Conservation (phyloP, 2,329 filamentous ascomycete species). For the Pyrenochaeta sp. region DNA sequence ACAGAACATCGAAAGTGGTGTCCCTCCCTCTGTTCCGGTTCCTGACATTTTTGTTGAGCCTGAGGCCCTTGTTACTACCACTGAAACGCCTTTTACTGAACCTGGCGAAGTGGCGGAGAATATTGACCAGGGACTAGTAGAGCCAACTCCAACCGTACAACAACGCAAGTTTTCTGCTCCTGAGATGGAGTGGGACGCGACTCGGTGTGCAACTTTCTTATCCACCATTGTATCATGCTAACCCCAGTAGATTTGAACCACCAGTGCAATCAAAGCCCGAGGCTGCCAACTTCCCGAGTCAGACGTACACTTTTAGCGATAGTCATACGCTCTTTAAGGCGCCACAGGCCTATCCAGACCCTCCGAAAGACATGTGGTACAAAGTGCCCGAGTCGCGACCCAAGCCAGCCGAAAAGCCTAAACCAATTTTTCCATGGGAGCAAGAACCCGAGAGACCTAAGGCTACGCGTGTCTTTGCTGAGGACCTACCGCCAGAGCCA, state of each 20-base stretch:
- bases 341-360: constrained; percentile 79
- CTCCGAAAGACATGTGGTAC: constrained; percentile 89
- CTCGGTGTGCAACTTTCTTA: constrained; percentile 55
- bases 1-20: constrained; percentile 14
- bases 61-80: constrained; percentile 44
- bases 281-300: constrained; percentile 80
- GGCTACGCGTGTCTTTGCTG: constrained; percentile 71
- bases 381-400: constrained; percentile 71
- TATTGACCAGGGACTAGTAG: constrained; percentile 52
- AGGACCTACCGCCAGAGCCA: constrained; percentile 56
- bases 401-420: constrained; percentile 66
- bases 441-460: constrained; percentile 68
- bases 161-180: constrained; percentile 66
- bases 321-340: constrained; percentile 79
- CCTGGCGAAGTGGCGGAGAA: constrained; percentile 54
- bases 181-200: constrained; percentile 69
- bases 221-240: constrained; percentile 5
- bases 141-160: constrained; percentile 56
- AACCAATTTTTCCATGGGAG: constrained; percentile 93
- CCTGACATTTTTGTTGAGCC: constrained; percentile 33
- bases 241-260: constrained; percentile 52
- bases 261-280: constrained; percentile 78
- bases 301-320: constrained; percentile 83
- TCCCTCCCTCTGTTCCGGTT: constrained; percentile 21
- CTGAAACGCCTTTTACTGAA: constrained; percentile 56